Evolutionary conservation across 2,329 filamentous ascomycete genomes (phyloP).

Genomic region (Pyrenophora tritici-repentis): DNA sequence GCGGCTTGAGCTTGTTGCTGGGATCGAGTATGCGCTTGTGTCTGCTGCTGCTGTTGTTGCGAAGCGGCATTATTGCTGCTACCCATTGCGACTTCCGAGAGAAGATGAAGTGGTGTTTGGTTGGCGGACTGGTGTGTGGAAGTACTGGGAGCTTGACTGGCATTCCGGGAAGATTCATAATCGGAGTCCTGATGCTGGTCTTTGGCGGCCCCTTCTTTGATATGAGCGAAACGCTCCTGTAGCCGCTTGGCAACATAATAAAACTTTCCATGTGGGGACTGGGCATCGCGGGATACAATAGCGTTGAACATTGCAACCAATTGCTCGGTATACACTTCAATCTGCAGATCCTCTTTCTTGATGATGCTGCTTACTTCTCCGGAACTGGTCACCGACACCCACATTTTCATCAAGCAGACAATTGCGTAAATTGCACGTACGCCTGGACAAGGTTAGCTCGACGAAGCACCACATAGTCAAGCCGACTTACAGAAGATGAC

Average conservation of each 20-base stretch:
- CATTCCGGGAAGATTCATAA: conserved; percentile 25
- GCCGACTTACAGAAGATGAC: conserved; percentile 50
- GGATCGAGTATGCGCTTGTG: conserved; percentile 20
- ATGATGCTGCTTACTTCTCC: conserved; percentile 57
- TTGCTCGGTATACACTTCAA: conserved; percentile 54
- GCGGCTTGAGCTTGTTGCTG: conserved; percentile 35
- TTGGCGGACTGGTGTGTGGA: conserved; percentile 35
- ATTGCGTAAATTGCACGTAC: conserved; percentile 62
- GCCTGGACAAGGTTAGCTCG: conserved; percentile 38
- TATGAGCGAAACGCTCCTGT: conserved; percentile 51
- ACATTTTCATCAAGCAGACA: conserved; percentile 65
- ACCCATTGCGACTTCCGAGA: conserved; percentile 49
- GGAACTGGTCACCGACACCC: conserved; percentile 58
- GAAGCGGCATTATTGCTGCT: conserved; percentile 31
- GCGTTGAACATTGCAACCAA: conserved; percentile 54
- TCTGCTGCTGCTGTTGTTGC: conserved; percentile 1
- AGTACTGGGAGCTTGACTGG: conserved; percentile 20
- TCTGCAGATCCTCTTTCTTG: conserved; percentile 53
- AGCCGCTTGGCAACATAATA: conserved; percentile 53
- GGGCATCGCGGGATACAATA: conserved; percentile 48
- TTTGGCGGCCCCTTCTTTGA: conserved; percentile 50
- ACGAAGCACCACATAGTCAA: conserved; percentile 1
- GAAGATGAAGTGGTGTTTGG: conserved; percentile 46
- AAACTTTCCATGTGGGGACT: conserved; percentile 54
- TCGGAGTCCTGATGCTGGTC: conserved; percentile 32